Base-by-base conservation (phyloP, 2,329 filamentous ascomycete genomes). In the Penicillium sp. region DNA sequence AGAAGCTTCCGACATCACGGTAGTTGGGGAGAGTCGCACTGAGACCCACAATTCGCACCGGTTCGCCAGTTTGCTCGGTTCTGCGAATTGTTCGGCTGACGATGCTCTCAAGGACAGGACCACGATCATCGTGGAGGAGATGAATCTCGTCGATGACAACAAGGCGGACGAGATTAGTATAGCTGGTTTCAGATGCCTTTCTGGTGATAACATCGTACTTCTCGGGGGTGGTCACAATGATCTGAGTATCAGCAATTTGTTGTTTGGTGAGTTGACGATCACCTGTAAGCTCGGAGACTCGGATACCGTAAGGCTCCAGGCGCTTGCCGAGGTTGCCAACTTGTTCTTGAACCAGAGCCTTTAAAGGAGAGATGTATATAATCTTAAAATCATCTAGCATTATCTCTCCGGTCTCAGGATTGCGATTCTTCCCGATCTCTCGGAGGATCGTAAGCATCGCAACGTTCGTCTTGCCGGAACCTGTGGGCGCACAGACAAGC, bases 161-260 rank as follows among this genome's bases (percentile, higher is more conserved):
- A 10, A 99, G 82, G 36, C 93, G 88, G 26, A 99, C 94, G n/a
- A 99, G 84, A 66, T 95, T 96, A 14, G 92, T 99, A 74, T 99
- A 99, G 65, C 91, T 96, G 51, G 94, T 84, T 70, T 99, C 95
- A 1, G 93, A 97, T 7, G 93, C 92, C 75, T 99, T 99, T 75
- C 95, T 86, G 6, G 95, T 99, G 64, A 99, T 97, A 63, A 99
- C 93, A 74, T 99, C 94, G 89, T 91, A 99, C 77, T 99, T 99
- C 75, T 99, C 94, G 18, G 94, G 94, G 0, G 94, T 99, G 0
- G 94, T 99, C 55, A 99, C 92, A 64, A 99, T 99, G 64, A 99
- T 87, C 72, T 99, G 93, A 0, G 94, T 99, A 67, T 99, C 94
- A 1, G 93, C 86, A 60, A 99, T 97, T 79, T 99, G 94, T 73